Evolutionary conservation across 78 protist genomes (phyloP), one percentile per base, ranked within the genome.

Genomic region (Dictyostelium intermedium): DNA sequence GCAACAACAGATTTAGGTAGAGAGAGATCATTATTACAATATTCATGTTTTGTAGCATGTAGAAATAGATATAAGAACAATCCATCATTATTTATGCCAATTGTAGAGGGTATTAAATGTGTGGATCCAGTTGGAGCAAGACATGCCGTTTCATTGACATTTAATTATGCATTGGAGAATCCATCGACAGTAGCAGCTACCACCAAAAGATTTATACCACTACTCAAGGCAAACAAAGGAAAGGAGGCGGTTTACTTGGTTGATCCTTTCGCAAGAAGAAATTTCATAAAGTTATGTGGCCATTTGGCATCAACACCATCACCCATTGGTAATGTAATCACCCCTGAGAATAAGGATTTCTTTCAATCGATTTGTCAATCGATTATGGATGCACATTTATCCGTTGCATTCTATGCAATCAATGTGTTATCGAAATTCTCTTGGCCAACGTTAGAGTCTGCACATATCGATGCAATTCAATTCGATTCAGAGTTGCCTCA

Each of bases 61-160:
- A 78, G 94, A 89, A 89, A 89, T 80, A 89, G 94, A 89, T 89
- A 80, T 35, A 89, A 89, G 60, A 89, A 89, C n/a, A 89, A 77
- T 70, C 94, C 94, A 47, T 80, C 94, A 39, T 66, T 89, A 2
- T 89, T 89, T 69, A 89, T 89, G 85, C 94, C 94, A 32, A 89
- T 89, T 34, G 87, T 89, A 20, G 94, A 89, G 27, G 94, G 94
- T 80, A 89, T 89, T 34, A 89, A 89, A 70, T 89, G 94, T 89
- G 23, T 79, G 5, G 94, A 89, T 80, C 94, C 84, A 69, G 94
- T 89, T 30, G 94, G 94, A n/a, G 94, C 94, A 53, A 78, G 94
- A 80, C 94, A 89, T 80, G 73, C 94, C 20, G 87, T 89, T 45
- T 20, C 32, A 34, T 47, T 89, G 25, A 89, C 94, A 7, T 72